Conservation (phyloP, 768 basidiomycete genomes). For the Lentinula sp. region DNA sequence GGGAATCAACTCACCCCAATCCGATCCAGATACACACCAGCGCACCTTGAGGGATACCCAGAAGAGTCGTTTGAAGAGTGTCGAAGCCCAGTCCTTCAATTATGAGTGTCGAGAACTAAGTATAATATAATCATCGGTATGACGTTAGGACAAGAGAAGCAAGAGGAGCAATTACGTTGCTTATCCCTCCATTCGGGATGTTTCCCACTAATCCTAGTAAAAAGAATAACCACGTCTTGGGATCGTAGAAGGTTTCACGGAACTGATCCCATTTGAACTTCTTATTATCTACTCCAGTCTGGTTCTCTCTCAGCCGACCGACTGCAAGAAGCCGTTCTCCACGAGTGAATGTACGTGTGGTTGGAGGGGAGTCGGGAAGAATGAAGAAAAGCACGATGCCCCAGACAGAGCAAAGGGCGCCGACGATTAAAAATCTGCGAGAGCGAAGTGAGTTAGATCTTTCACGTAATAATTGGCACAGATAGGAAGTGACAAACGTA, state of each 20-base stretch:
- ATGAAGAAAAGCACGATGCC: conserved; percentile 18
- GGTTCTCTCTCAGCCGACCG: conserved; percentile 18
- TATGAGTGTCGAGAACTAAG: conserved; percentile 11
- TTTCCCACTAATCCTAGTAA: conserved; percentile 17
- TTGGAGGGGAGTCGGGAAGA: conserved; percentile 21
- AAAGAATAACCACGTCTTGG: conserved; percentile 20
- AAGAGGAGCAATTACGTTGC: not conserved
- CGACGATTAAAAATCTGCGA: conserved; percentile 18
- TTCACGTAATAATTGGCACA: not conserved
- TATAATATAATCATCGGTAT: not conserved
- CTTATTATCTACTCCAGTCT: conserved; percentile 14
- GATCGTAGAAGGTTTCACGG: conserved; percentile 15
- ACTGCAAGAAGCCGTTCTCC: conserved; percentile 22
- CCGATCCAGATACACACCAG: conserved; percentile 9
- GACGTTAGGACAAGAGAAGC: not conserved
- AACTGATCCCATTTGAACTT: conserved; percentile 9
- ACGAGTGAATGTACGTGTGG: conserved; percentile 15
- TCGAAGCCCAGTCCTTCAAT: conserved; percentile 17
- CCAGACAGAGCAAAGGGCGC: conserved; percentile 18
- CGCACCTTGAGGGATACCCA: conserved; percentile 10
- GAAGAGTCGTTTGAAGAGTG: conserved; percentile 11
- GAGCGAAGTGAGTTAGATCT: too few relatives aligned
- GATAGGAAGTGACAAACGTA: conserved; percentile 5
- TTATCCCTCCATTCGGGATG: conserved; percentile 16
- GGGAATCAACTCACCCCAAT: not conserved